These are phyloP conservation scores for Cytospora leucostoma DNA, from an alignment of 2,329 filamentous ascomycete species.

Conservation along the genomic window DNA sequence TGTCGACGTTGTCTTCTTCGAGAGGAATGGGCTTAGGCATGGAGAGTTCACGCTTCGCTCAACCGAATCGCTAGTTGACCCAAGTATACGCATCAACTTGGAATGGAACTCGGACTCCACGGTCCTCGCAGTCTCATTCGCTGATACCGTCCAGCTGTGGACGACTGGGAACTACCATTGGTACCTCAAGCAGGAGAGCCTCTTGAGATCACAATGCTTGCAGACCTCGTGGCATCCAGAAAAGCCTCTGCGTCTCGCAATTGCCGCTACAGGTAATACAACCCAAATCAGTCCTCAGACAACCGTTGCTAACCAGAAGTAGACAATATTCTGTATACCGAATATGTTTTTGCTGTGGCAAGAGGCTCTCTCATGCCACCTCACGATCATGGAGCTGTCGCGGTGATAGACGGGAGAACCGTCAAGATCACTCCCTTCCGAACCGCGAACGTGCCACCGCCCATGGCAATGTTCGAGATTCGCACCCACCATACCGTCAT, in stretches of 20 bases:
- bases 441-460: conserved; percentile 83
- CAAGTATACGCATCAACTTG: conserved; percentile 63
- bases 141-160: conserved; percentile 84
- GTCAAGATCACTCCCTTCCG: conserved; percentile 86
- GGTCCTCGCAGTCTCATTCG: conserved; percentile 78
- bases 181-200: conserved; percentile 91
- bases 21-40: conserved; percentile 95
- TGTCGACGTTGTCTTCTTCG: conserved; percentile 91
- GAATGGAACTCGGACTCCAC: conserved; percentile 93
- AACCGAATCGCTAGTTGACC: conserved; percentile 56
- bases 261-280: conserved; percentile 51
- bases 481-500: conserved; percentile 61
- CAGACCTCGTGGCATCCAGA: conserved; percentile 81
- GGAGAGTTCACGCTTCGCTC: conserved; percentile 84
- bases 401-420: conserved; percentile 77
- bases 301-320: conserved; percentile 25
- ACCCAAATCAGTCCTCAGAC: background rate
- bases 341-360: conserved; percentile 69
- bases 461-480: conserved; percentile 84
- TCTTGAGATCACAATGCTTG: conserved; percentile 39
- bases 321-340: conserved; percentile 55
- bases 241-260: conserved; percentile 69
- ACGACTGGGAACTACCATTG: conserved; percentile 98
- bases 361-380: conserved; percentile 70
- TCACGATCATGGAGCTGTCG: conserved; percentile 75